These are phyloP conservation scores for Acacia crassicarpa DNA, from an alignment of 306 rosid genomes.

Conservation along the genomic window DNA sequence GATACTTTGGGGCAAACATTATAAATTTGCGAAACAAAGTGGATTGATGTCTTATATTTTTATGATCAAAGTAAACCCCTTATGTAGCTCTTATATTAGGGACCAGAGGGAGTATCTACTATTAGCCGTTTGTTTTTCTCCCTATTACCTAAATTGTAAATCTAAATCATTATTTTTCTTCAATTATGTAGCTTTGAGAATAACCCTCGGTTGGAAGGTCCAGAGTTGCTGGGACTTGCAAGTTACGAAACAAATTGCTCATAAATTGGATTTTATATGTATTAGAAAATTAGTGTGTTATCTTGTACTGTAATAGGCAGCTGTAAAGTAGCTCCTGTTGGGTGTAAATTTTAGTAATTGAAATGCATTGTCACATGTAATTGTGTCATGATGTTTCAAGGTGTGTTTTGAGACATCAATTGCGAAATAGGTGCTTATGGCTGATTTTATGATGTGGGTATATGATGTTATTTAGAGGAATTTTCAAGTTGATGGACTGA, in stretches of 20 bases:
- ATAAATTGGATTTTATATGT: constrained; percentile 47
- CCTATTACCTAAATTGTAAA: neutral
- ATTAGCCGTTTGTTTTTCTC: neutral
- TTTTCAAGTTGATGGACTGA: neutral
- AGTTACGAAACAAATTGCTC: constrained; percentile 92
- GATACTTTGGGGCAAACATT: too few relatives aligned
- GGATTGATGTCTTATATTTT: too few relatives aligned
- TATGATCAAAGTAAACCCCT: too few relatives aligned
- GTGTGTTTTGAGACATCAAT: constrained; percentile 35
- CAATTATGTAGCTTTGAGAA: constrained; percentile 74
- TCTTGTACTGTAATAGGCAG: constrained; percentile 49
- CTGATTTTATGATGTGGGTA: neutral
- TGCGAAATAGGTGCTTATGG: constrained; percentile 13
- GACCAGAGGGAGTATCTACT: neutral
- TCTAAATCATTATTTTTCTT: constrained; percentile 25
- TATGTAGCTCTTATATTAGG: too few relatives aligned
- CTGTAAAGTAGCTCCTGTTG: constrained; percentile 45
- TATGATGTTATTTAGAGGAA: neutral
- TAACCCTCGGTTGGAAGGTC: constrained; percentile 90
- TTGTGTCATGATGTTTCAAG: constrained; percentile 18
- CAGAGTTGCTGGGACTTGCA: constrained; percentile 92
- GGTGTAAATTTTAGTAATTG: constrained; percentile 39
- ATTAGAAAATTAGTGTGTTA: constrained; percentile 42
- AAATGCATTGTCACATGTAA: neutral
- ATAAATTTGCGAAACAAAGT: too few relatives aligned